A percentile compares a stretch with the other conserved stretches of the same genome.
phyloP scores from a whole-genome alignment of 176 grass and related monocot genomes.

The Zea mays region Zm-B73-REFERENCE-NAM-5.0 NC_050104.1:1849501-1850000 shows the following conservation, averaged over 20 bases:
- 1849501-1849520: not conserved
- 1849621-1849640: not conserved
- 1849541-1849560: not conserved
- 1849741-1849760: no score
- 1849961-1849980: not conserved
- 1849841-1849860: not conserved
- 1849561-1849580: no score
- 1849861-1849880: not conserved
- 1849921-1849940: not conserved
- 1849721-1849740: no score
- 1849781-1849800: no score
- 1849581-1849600: slow-evolving; percentile 12
- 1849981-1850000: not conserved
- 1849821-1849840: no score
- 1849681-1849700: no score
- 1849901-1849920: not conserved
- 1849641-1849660: slow-evolving; percentile 5
- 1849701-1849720: no score
- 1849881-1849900: slow-evolving; percentile 5
- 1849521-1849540: not conserved
- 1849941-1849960: slow-evolving; percentile 6
- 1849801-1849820: no score
- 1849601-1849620: slow-evolving; percentile 18
- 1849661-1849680: slow-evolving; percentile 13
- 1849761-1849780: no score